Percentiles rank a stretch among this genome's conserved stretches.
Evolutionary conservation across 208 protist genomes (phyloP).

Genomic region (Polymyxa betae): DNA sequence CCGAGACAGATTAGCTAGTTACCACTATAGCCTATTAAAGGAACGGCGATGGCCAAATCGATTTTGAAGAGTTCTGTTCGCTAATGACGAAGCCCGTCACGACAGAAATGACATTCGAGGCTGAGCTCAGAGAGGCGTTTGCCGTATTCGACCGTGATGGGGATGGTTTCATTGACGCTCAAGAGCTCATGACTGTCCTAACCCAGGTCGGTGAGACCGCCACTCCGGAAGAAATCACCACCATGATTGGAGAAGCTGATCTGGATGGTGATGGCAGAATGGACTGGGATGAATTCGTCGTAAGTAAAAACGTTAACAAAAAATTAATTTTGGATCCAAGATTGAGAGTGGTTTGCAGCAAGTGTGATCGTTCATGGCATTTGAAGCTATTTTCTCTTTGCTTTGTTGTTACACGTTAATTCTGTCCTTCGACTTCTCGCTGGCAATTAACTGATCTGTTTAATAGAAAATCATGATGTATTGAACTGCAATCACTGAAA

Average conservation of each 20-base stretch:
- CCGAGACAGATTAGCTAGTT: not conserved
- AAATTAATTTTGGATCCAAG: no score
- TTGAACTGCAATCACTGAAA: no score
- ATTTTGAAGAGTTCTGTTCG: constrained; percentile 72
- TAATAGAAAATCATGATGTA: no score
- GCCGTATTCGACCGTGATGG: constrained; percentile 72
- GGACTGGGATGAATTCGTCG: constrained; percentile 69
- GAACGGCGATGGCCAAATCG: constrained; percentile 62
- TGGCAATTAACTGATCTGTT: no score
- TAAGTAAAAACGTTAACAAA: no score
- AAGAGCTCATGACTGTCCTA: constrained; percentile 71
- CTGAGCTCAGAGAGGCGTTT: constrained; percentile 74
- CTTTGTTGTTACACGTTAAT: no score
- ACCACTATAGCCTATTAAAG: not conserved
- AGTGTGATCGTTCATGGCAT: no score
- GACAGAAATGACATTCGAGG: constrained; percentile 69
- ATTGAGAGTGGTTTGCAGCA: no score
- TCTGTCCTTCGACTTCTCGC: no score
- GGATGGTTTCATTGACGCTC: constrained; percentile 72
- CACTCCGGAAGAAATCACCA: constrained; percentile 70
- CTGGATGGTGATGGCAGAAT: constrained; percentile 73
- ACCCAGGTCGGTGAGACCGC: constrained; percentile 73
- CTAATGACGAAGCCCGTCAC: constrained; percentile 69
- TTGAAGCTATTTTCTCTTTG: no score
- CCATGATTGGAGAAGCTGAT: constrained; percentile 73